phyloP scores from a whole-genome alignment of 164 flowering plant genomes.

The Aristolochia fimbriata region DNA sequence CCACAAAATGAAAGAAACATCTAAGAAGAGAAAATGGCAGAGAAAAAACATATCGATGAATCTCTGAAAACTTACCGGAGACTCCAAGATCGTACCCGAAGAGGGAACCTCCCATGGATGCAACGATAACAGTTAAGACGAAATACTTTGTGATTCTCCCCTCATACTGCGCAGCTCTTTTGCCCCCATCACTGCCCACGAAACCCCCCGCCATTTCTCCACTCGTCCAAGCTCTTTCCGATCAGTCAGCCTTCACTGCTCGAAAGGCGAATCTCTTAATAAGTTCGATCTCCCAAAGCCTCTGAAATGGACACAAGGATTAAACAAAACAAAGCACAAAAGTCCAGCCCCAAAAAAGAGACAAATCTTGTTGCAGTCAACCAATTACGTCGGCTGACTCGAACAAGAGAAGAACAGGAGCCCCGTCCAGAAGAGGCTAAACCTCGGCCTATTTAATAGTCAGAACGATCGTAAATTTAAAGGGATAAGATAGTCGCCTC shows the following conservation, averaged over 20 bases:
- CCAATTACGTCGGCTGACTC: not conserved
- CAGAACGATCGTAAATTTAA: too few relatives aligned
- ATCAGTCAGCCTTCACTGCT: not conserved
- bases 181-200: constrained; percentile 21
- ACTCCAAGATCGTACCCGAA: constrained; percentile 97
- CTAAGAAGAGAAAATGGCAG: not conserved
- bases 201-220: constrained; percentile 67
- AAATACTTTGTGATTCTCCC: constrained; percentile 57
- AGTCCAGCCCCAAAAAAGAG: not conserved
- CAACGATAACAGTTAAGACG: constrained; percentile 59
- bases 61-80: constrained; percentile 42
- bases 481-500: too few relatives aligned
- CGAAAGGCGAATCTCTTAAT: not conserved
- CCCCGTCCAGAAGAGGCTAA: not conserved
- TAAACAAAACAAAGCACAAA: not conserved
- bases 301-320: not conserved
- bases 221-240: constrained; percentile 1
- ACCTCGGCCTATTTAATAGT: not conserved
- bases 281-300: not conserved
- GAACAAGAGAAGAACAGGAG: not conserved
- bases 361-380: constrained; percentile 1
- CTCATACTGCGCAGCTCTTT: constrained; percentile 68
- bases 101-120: constrained; percentile 83
- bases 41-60: too few relatives aligned
- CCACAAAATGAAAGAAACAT: not conserved